Evolutionary conservation across 169 alveolate species (phyloP).

Genomic region (Sarcocystis neurona): DNA sequence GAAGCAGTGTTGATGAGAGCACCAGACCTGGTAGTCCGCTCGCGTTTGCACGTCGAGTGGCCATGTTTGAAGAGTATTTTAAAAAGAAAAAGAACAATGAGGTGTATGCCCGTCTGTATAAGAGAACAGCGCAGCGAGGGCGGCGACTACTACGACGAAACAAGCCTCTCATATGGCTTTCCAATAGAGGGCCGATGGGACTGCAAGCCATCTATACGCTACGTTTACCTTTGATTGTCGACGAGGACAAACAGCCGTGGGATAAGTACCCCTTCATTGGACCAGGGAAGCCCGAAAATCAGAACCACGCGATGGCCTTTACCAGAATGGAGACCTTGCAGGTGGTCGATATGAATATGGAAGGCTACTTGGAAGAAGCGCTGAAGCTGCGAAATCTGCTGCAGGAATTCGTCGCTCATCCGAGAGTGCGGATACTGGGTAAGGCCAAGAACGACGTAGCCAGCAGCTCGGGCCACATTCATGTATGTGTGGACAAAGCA

Average conservation of each 20-base stretch:
- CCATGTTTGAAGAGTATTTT: slow-evolving; percentile 18
- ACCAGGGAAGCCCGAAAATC: slow-evolving; percentile 66
- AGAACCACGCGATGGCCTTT: slow-evolving; percentile 61
- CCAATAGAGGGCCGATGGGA: slow-evolving; percentile 63
- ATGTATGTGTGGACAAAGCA: too few species aligned
- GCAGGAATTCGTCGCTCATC: slow-evolving; percentile 55
- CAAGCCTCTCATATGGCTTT: slow-evolving; percentile 60
- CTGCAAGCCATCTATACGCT: slow-evolving; percentile 57
- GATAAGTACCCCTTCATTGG: slow-evolving; percentile 60
- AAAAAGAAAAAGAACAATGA: too few species aligned
- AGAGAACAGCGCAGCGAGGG: too few species aligned
- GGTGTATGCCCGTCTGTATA: too few species aligned
- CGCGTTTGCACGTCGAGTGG: slow-evolving; percentile 13
- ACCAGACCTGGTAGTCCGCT: not conserved
- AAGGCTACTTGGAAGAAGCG: slow-evolving; percentile 62
- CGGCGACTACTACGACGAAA: too few species aligned
- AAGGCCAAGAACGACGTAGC: too few species aligned
- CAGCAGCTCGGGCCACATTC: too few species aligned
- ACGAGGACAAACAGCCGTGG: slow-evolving; percentile 62
- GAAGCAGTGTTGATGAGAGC: not conserved
- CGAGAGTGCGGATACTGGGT: slow-evolving; percentile 60
- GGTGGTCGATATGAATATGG: slow-evolving; percentile 67
- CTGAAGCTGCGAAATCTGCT: slow-evolving; percentile 62
- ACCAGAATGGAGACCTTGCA: slow-evolving; percentile 63
- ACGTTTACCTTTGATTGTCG: slow-evolving; percentile 56